A percentile compares a stretch with the other conserved stretches of the same genome.
These are phyloP conservation scores for Thielaviopsis musarum DNA, from an alignment of 2,329 filamentous ascomycete genomes.

Conservation along the genomic window DNA sequence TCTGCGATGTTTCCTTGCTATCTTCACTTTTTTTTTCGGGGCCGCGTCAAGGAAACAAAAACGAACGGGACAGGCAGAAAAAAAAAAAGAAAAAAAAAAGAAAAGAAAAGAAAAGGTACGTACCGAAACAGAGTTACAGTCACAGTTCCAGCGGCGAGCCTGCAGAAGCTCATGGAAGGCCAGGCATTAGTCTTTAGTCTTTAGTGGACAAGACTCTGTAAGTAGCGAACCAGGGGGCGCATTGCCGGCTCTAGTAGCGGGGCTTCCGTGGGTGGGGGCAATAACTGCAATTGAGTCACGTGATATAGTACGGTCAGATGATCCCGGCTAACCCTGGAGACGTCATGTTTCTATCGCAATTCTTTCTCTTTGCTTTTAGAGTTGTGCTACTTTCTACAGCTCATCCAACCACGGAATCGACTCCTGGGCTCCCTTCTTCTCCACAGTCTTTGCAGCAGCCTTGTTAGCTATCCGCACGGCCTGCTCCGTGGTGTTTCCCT, in stretches of 20 bases:
- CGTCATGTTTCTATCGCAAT: not conserved
- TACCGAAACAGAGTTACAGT: not conserved
- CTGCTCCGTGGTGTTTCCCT: slow-evolving; percentile 3
- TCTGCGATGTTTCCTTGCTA: not conserved
- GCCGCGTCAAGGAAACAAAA: not conserved
- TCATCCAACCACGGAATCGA: slow-evolving; percentile 13
- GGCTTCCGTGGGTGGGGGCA: not conserved
- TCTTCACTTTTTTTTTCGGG: not conserved
- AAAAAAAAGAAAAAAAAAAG: not conserved
- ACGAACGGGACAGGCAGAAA: not conserved
- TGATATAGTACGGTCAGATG: not conserved
- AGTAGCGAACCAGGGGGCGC: not conserved
- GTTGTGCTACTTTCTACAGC: not conserved
- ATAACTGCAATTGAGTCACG: not conserved
- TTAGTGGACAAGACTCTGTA: too few species aligned
- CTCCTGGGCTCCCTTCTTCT: slow-evolving; percentile 9
- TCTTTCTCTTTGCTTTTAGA: not conserved
- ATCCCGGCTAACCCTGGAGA: not conserved
- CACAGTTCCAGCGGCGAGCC: not conserved
- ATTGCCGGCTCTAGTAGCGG: not conserved
- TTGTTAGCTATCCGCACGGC: slow-evolving; percentile 10
- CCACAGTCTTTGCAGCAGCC: slow-evolving; percentile 11
- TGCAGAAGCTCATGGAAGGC: slow-evolving; percentile 9
- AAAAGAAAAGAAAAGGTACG: not conserved
- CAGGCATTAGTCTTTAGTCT: not conserved